Evolutionary conservation across 2,329 filamentous ascomycete species (phyloP).

Genomic region (Claviceps sp.): DNA sequence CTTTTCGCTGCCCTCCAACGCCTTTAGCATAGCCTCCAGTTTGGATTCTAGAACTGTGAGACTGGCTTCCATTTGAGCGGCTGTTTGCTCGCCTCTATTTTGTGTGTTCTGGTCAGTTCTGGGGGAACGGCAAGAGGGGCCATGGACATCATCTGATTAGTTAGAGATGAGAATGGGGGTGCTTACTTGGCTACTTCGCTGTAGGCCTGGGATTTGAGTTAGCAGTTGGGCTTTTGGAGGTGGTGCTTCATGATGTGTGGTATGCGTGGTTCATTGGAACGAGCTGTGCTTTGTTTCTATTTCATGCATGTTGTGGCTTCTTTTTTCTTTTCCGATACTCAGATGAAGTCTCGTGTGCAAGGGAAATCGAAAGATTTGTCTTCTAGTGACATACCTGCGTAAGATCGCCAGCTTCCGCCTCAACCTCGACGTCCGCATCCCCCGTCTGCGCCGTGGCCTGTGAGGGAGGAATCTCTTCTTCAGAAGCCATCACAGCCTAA

Average conservation of each 20-base stretch:
- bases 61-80: slow-evolving; percentile 37
- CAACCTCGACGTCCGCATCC: too few relatives aligned
- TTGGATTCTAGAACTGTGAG: slow-evolving; percentile 38
- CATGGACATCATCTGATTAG: not conserved
- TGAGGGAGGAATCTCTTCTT: too few relatives aligned
- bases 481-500: too few relatives aligned
- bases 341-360: too few relatives aligned
- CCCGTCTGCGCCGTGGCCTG: too few relatives aligned
- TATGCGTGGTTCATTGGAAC: not conserved
- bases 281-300: too few relatives aligned
- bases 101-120: not conserved
- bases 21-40: slow-evolving; percentile 40
- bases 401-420: too few relatives aligned
- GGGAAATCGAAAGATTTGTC: too few relatives aligned
- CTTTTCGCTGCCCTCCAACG: slow-evolving; percentile 23
- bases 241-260: not conserved
- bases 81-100: slow-evolving; percentile 37
- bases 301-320: too few relatives aligned
- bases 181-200: slow-evolving; percentile 10
- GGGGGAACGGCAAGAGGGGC: not conserved
- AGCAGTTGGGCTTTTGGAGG: not conserved
- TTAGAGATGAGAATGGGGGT: not conserved
- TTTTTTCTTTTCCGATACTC: too few relatives aligned
- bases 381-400: too few relatives aligned
- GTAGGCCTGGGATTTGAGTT: slow-evolving; percentile 5